Base-by-base conservation (phyloP, 2,329 filamentous ascomycete species). In the Aspergillus hiratsukae region DNA sequence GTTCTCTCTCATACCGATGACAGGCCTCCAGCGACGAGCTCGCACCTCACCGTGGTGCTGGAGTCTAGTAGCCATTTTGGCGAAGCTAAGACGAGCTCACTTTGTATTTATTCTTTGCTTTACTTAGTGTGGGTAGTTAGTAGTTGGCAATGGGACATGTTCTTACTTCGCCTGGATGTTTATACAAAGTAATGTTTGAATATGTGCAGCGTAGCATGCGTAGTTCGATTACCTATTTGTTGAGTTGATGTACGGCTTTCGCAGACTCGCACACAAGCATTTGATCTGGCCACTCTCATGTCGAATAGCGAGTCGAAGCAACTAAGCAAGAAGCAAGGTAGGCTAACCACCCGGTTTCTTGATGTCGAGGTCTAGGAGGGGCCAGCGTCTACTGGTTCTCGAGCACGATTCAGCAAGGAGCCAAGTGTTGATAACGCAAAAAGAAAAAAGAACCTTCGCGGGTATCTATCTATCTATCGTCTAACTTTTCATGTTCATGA, bases 391-490 rank as follows among this genome's bases (percentile, higher is more conserved):
- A 37, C 31, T 37, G 6, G 14, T 37, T 37, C 5, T 23, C 4
- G 19, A 23, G 14, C 21, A 23, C 1, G 3, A 17, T 46, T 25
- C 21, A 46, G 21, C 21, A 17, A 46, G 17, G 17, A 6, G 4
- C 5, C 43, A 46, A 46, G 5, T 46, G 11, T 17, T 46, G 11
- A 25, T 27, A 46, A 27, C 5, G 21, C 21, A 27, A 51, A n/a
- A n/a, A 45, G 9, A 48, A 29, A 53, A 45, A 52, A 59, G 56
- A 65, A 61, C 61, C 59, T 58, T 61, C 59, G 62, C 53, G 65
- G 66, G 64, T 66, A 68, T 66, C 64, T 64, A 61, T 58, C 49
- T 57, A 57, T 54, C 41, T 45, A 27, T 21, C 29, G 46, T 55
- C 31, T 35, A 29, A 29, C 25, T n/a, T 35, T 48, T 52, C 35